A percentile compares a stretch with the other conserved stretches of the same genome.
phyloP scores from a whole-genome alignment of 257 asterid species.

The Solanum infundibuliforme region DNA sequence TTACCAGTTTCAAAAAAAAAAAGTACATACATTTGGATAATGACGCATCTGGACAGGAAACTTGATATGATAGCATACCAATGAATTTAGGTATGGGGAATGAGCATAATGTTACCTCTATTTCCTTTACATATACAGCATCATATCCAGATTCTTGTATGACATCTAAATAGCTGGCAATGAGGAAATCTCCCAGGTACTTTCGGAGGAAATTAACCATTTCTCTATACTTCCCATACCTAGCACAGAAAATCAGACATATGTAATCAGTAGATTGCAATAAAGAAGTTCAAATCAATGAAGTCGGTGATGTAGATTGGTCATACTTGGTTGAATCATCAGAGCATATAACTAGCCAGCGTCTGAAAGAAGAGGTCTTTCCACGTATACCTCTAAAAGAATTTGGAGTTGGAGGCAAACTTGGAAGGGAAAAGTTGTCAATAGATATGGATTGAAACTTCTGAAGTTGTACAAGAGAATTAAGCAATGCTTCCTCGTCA shows the following conservation, averaged over 20 bases:
- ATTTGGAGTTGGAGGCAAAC: conserved; percentile 62
- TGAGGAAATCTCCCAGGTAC: conserved; percentile 91
- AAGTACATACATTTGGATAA: background rate
- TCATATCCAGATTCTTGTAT: conserved; percentile 82
- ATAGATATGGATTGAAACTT: conserved; percentile 31
- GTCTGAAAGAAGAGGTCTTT: conserved; percentile 65
- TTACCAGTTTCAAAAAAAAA: background rate
- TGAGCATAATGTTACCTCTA: conserved; percentile 47
- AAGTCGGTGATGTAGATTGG: background rate
- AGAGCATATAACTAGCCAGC: conserved; percentile 80
- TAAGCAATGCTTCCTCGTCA: conserved; percentile 50
- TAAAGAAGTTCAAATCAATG: background rate
- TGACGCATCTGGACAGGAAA: background rate
- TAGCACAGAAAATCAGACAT: conserved; percentile 13
- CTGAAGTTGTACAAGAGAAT: conserved; percentile 45
- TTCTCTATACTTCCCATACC: conserved; percentile 67
- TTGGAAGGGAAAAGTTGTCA: conserved; percentile 51
- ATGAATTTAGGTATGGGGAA: background rate
- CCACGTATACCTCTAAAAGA: conserved; percentile 80
- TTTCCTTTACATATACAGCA: conserved; percentile 55
- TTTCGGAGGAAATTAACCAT: conserved; percentile 75
- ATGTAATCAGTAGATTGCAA: background rate
- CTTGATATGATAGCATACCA: background rate
- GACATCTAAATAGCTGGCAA: conserved; percentile 74
- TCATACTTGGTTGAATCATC: conserved; percentile 79